phyloP scores from a whole-genome alignment of 1,284 basidiomycete species.

The Malassezia restricta region DNA sequence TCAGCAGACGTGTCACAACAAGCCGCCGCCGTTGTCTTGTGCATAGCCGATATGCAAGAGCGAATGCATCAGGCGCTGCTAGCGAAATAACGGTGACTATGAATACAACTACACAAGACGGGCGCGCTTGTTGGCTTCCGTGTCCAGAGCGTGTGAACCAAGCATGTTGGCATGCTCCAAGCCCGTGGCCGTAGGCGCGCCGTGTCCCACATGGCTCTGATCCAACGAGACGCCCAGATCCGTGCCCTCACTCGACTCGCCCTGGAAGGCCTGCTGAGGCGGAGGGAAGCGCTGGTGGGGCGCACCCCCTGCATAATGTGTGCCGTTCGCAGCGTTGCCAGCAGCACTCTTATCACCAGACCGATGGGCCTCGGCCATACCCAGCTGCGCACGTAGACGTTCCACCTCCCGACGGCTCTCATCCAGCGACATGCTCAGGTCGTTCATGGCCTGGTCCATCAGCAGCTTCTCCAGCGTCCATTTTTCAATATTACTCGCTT shows the following conservation, averaged over 20 bases:
- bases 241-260: neutral
- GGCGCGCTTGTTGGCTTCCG: conserved; percentile 12
- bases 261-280: conserved; percentile 4
- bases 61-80: conserved; percentile 2
- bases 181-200: conserved; percentile 1
- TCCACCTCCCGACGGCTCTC: conserved; percentile 27
- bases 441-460: conserved; percentile 62
- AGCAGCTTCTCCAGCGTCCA: conserved; percentile 86
- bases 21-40: conserved; percentile 10
- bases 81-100: neutral
- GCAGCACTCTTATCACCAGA: neutral
- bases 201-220: conserved; percentile 3
- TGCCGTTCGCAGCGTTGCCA: neutral
- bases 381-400: conserved; percentile 27
- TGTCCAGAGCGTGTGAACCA: conserved; percentile 6
- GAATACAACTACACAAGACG: conserved; percentile 3
- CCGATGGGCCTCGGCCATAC: conserved; percentile 11
- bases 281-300: conserved; percentile 11
- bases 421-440: conserved; percentile 36
- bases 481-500: conserved; percentile 70
- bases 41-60: conserved; percentile 7
- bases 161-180: conserved; percentile 9
- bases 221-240: conserved; percentile 10
- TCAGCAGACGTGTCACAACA: neutral
- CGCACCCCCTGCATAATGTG: neutral